These are phyloP conservation scores for Aureobasidium zeae DNA, from an alignment of 2,329 filamentous ascomycete species.

Conservation along the genomic window DNA sequence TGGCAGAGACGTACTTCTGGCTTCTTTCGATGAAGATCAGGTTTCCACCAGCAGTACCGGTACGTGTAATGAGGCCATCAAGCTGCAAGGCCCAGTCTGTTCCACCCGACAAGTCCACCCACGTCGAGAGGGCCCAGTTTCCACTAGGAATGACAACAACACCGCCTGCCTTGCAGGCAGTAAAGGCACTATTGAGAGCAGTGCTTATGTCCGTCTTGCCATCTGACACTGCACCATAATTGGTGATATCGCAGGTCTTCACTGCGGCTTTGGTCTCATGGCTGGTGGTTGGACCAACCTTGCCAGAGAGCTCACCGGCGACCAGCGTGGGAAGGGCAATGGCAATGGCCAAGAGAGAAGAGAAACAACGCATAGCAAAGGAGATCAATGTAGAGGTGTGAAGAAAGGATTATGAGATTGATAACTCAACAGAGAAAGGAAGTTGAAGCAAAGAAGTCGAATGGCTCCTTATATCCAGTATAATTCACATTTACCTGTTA, in stretches of 20 bases:
- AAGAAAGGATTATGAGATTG: no score
- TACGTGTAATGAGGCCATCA: slow-evolving; percentile 45
- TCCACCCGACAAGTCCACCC: slow-evolving; percentile 41
- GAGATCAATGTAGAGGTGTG: no score
- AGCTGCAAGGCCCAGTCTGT: slow-evolving; percentile 43
- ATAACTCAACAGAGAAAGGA: no score
- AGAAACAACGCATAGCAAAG: slow-evolving; percentile 12
- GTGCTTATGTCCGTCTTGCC: slow-evolving; percentile 44
- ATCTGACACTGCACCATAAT: slow-evolving; percentile 45
- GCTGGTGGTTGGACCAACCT: slow-evolving; percentile 38
- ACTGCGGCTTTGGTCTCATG: slow-evolving; percentile 36
- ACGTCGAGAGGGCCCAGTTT: slow-evolving; percentile 42
- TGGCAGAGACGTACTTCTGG: neutral
- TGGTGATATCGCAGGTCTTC: slow-evolving; percentile 44
- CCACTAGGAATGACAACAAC: slow-evolving; percentile 43
- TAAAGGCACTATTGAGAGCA: slow-evolving; percentile 41
- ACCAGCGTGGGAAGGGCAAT: slow-evolving; percentile 24
- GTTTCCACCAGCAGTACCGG: slow-evolving; percentile 42
- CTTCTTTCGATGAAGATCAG: slow-evolving; percentile 45
- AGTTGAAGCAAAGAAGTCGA: no score
- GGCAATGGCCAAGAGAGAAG: slow-evolving; percentile 19
- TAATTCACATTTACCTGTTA: no score
- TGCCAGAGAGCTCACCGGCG: slow-evolving; percentile 30
- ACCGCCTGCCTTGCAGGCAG: slow-evolving; percentile 43
- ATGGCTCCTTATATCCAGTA: no score